Base-by-base conservation (phyloP, 1,284 basidiomycete genomes). In the Apiotrichum domesticum region DNA sequence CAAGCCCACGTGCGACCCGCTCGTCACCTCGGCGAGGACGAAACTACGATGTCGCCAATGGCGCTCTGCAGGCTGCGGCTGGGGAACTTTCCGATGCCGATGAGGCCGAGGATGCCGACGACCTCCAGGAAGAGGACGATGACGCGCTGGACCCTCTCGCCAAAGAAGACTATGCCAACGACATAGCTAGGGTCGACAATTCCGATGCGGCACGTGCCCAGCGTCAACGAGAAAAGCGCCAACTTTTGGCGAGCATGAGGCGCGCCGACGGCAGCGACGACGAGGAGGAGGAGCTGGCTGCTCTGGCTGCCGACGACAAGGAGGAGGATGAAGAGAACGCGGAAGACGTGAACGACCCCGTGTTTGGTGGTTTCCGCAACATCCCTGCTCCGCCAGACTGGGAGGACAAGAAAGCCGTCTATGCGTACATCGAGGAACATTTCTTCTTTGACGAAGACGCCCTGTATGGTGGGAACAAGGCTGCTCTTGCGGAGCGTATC, bases 71-170 rank as follows among this genome's bases (percentile, higher is more conserved):
- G 4, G 49, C 51, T 6, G 50, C 46, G 34, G 46, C 52, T 6
- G 32, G 29, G 13, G 52, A 54, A 32, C 33, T 52, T 21, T 49
- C 47, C 6, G 47, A 49, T 6, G 46, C 42, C 14, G 35, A n/a
- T 8, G 41, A 32, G 35, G 51, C 41, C 8, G 50, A 39, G 4
- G 55, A 40, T 1, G 54, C 21, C 4, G 58, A 55, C 29, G 58
- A 57, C n/a, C 29, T 29, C 29, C 29, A 29, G 29, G 29, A 29
- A 29, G 29, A 29, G 29, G 56, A 51, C 2, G 57, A 78, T 15
- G 79, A 80, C 10, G 73, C 73, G 35, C 79, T 81, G 41, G 76
- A 78, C 35, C 54, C 50, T 33, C 74, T 74, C n/a, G 75, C 73
- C 55, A 79, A 74, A 46, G 73, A 66, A 32, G 63, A 64, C 53